Evolutionary conservation across 495 filamentous ascomycete genomes (phyloP).

Genomic region (Aspergillus haitiensis): DNA sequence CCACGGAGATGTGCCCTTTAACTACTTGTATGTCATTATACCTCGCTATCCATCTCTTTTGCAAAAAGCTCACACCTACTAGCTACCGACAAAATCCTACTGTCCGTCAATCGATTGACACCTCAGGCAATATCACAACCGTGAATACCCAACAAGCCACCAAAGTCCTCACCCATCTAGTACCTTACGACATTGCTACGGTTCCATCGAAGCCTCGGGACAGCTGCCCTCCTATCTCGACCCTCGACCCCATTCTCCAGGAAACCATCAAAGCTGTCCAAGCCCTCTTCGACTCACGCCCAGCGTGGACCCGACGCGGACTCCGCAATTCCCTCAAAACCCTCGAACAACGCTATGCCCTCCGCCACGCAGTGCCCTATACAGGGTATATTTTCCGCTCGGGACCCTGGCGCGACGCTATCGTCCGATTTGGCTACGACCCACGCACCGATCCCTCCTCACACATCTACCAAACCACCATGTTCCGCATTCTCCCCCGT

Average conservation of each 20-base stretch:
- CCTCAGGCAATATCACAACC: constrained; percentile 50
- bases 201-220: constrained; percentile 56
- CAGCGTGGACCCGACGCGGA: constrained; percentile 82
- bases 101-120: constrained; percentile 53
- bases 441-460: constrained; percentile 73
- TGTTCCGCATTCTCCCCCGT: constrained; percentile 70
- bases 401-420: constrained; percentile 86
- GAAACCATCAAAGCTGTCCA: constrained; percentile 58
- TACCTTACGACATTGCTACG: constrained; percentile 55
- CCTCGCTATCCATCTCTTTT: not conserved
- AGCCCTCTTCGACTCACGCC: constrained; percentile 64
- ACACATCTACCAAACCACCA: constrained; percentile 81
- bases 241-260: constrained; percentile 52
- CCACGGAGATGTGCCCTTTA: constrained; percentile 65
- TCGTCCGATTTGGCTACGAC: constrained; percentile 82
- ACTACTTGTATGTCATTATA: constrained; percentile 47
- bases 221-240: constrained; percentile 47
- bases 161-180: constrained; percentile 57
- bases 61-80: not conserved
- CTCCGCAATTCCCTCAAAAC: constrained; percentile 62
- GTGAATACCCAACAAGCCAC: constrained; percentile 52
- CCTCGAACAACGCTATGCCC: constrained; percentile 52
- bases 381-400: constrained; percentile 85
- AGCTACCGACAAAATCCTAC: constrained; percentile 62
- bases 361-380: constrained; percentile 69